Conservation (phyloP, 768 basidiomycete genomes). For the Crucibulum laeve region DNA sequence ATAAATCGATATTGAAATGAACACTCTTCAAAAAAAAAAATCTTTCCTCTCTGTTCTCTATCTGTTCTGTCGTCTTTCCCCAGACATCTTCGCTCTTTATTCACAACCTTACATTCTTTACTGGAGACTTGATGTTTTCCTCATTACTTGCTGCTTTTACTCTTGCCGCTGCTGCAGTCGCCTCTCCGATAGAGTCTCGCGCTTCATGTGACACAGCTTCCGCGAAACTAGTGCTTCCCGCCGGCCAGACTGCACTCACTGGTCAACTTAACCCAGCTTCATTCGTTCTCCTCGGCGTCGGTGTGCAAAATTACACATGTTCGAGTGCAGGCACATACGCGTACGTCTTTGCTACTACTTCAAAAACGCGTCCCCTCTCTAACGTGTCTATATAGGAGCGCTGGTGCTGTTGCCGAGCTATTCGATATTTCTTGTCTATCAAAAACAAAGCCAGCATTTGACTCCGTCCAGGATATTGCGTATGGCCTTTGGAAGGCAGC, state of each 20-base stretch:
- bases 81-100: no score
- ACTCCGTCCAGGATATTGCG: conserved; percentile 23
- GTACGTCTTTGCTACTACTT: conserved; percentile 23
- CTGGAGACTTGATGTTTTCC: no score
- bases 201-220: conserved; percentile 18
- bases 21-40: no score
- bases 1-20: no score
- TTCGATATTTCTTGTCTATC: conserved; percentile 52
- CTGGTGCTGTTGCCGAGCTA: conserved; percentile 47
- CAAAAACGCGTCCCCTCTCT: not conserved
- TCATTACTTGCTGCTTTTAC: not conserved
- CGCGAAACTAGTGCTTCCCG: conserved; percentile 21
- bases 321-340: conserved; percentile 31
- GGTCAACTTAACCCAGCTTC: conserved; percentile 27
- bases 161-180: conserved; percentile 3
- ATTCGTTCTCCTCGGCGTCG: conserved; percentile 41
- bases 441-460: conserved; percentile 17
- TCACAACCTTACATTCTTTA: no score
- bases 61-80: no score
- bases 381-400: conserved; percentile 23
- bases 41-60: no score
- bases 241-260: conserved; percentile 26
- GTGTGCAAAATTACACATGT: conserved; percentile 58
- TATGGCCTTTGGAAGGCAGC: conserved; percentile 20
- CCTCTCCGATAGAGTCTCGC: conserved; percentile 1